Base-by-base conservation (phyloP, 2,329 filamentous ascomycete genomes). In the Raffaelea deltoideospora region DNA sequence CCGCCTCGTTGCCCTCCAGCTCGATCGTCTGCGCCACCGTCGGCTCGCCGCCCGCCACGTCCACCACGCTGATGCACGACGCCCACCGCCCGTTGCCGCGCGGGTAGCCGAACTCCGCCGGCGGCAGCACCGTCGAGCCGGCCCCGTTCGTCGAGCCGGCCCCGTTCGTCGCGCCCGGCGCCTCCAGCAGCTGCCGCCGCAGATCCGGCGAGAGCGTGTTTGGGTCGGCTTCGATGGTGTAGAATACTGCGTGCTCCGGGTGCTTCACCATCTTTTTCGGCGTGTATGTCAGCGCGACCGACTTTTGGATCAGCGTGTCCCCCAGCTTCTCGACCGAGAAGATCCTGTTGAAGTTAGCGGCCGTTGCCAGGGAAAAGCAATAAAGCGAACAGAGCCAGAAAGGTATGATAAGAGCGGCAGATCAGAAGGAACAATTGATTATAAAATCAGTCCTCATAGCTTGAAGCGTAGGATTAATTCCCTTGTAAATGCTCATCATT, bases 361-460 rank as follows among this genome's bases (percentile, higher is more conserved):
- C 24, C n/a, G 32, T 24, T 11, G 33, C 33, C 3, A 13, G 7
- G 2, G 17, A 14, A 20, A 11, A 11, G 19, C 15, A 17, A 31
- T n/a, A 19, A 37, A 34, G 9, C 20, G 13, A 35, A 17, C 11
- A 36, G 35, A 22, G 26, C 26, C 38, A 28, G 37, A 35, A 14
- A 33, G 35, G 29, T 35, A 49, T 51, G 13, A 18, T 24, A n/a
- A 31, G 37, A 39, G 46, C 38, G 47, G 52, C 58, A 57, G 61
- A 56, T 93, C 86, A 93, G 86, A 76, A 93, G 85, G 85, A 93
- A 93, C 86, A 93, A 93, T 92, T 93, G 84, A 77, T 69, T 67
- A 53, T 65, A 65, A 60, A 67, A 58, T 59, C 47, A 57, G 48
- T 50, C 68, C 69, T 76, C 69, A 74, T 65, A 41, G 65, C 67